Base-by-base conservation (phyloP, 2,329 filamentous ascomycete genomes). In the Elsinoe ampelina region DNA sequence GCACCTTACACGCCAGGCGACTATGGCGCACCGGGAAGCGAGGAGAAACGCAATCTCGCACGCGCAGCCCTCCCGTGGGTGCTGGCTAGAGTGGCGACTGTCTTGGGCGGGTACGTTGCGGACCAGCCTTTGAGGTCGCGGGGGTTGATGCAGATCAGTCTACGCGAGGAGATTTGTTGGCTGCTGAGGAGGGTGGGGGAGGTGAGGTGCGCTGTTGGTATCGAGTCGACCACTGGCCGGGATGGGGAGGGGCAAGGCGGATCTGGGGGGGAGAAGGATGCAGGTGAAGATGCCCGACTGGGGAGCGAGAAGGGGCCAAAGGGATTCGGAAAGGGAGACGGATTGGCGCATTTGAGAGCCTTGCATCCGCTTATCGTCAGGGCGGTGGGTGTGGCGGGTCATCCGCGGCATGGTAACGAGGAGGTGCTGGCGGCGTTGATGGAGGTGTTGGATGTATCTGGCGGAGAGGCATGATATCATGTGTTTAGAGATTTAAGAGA, bases 91-190 rank as follows among this genome's bases (percentile, higher is more conserved):
- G 83, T 87, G 11, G 89, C 87, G 0, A 75, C 95, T 13, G 84
- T 88, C 0, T 73, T 97, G n/a, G 84, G 89, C 57, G 78, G 85
- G 0, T 97, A 95, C 67, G 84, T 95, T 45, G 87, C 90, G 3
- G 93, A 98, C 69, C 92, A 96, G 67, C 91, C 92, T 0, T 75
- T 98, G 17, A 80, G 93, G 12, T 91, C 93, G 0, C 80, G 84
- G 51, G 93, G 95, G 83, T 93, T 93, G 3, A 88, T 93, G 68
- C 92, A 92, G 0, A 76, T 89, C 4, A 85, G 83, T 7, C 88
- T 95, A 66, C 80, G 88, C 42, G 84, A 81, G 60, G 93, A 95
- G 67, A 73, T 98, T 10, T 68, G 87, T 3, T 86, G 87, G 65
- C 77, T 91, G 20, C 74, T 97, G 15, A 72, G 75, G 50, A 75